Evolutionary conservation across 805 yeast genomes (phyloP).

Genomic region (Clavispora asparagi): DNA sequence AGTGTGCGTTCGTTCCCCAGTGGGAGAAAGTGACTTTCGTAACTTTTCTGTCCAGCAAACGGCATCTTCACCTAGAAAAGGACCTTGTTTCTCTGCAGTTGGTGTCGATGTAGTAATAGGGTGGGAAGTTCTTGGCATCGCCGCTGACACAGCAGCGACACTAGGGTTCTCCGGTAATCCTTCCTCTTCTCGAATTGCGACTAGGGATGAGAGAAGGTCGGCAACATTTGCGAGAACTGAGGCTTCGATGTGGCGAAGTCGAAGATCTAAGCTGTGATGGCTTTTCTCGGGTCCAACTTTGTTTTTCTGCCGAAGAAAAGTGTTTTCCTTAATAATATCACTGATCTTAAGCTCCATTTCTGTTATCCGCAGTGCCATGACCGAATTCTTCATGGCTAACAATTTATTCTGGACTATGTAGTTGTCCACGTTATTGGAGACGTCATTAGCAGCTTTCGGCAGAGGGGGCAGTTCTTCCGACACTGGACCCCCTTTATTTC

Average conservation of each 20-base stretch:
- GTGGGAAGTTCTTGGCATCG: neutral
- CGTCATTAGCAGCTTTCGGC: neutral
- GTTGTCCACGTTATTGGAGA: constrained; percentile 7
- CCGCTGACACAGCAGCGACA: constrained; percentile 9
- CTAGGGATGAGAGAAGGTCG: constrained; percentile 41
- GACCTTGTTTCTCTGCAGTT: neutral
- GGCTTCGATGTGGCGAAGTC: constrained; percentile 35
- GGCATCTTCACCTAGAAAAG: neutral
- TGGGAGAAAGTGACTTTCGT: neutral
- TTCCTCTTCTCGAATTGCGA: constrained; percentile 36
- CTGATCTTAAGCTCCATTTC: constrained; percentile 49
- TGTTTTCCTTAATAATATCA: constrained; percentile 48
- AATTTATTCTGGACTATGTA: constrained; percentile 47
- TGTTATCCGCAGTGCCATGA: constrained; percentile 44
- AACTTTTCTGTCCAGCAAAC: neutral
- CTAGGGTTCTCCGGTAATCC: constrained; percentile 24
- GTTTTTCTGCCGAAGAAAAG: constrained; percentile 4
- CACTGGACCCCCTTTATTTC: neutral
- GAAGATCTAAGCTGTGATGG: constrained; percentile 26
- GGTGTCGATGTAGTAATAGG: constrained; percentile 19
- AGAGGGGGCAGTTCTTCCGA: neutral
- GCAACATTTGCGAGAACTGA: constrained; percentile 38
- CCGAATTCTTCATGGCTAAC: constrained; percentile 56
- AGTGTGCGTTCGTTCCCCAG: neutral
- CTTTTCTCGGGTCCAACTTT: constrained; percentile 17